phyloP scores from a whole-genome alignment of 352 stramenopile genomes.

The Poterioochromonas sp. region DNA sequence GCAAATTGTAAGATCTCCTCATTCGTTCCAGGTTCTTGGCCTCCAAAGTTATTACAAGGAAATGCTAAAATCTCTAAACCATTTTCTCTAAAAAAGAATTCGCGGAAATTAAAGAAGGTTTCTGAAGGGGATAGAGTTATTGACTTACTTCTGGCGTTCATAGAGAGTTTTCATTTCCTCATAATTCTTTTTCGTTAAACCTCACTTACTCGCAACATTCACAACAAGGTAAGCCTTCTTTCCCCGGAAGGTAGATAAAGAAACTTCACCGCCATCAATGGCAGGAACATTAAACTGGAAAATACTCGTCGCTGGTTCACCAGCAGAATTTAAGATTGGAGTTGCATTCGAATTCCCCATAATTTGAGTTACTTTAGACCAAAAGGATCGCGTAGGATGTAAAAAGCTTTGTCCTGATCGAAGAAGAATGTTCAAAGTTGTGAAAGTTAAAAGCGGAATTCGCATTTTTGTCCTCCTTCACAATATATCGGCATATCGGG shows the following conservation, averaged over 20 bases:
- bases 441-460: too few relatives aligned
- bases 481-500: too few relatives aligned
- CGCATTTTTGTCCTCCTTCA: too few relatives aligned
- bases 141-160: constrained; percentile 47
- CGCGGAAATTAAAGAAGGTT: background rate
- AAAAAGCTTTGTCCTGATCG: too few relatives aligned
- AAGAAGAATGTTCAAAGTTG: too few relatives aligned
- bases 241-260: background rate
- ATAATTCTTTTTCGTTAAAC: constrained; percentile 52
- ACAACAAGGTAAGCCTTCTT: constrained; percentile 42
- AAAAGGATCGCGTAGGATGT: too few relatives aligned
- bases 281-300: constrained; percentile 5
- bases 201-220: constrained; percentile 51
- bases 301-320: background rate
- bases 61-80: constrained; percentile 56
- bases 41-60: constrained; percentile 56
- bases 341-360: too few relatives aligned
- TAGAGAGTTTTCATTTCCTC: constrained; percentile 50
- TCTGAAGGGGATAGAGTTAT: too few relatives aligned
- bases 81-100: background rate
- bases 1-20: constrained; percentile 58
- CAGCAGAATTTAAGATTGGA: too few relatives aligned
- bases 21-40: constrained; percentile 50
- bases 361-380: too few relatives aligned
- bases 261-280: background rate